Conservation (phyloP, 768 basidiomycete species). For the Mycena haematopus region DNA sequence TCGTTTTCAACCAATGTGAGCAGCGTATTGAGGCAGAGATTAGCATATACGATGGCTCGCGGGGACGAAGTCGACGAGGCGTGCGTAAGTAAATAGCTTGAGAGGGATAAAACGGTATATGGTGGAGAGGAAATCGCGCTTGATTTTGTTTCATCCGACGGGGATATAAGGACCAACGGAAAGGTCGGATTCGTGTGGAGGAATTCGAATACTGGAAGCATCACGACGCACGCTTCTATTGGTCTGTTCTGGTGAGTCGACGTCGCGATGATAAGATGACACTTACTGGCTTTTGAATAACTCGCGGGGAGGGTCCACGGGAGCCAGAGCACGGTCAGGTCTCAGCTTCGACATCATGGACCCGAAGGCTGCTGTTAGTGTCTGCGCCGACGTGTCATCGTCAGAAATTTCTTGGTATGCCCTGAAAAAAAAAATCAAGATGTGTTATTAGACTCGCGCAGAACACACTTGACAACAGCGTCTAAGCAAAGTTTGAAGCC, state of each 20-base stretch:
- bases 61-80: slow-evolving; percentile 65
- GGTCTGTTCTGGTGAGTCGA: slow-evolving; percentile 51
- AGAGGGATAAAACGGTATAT: slow-evolving; percentile 59
- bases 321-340: slow-evolving; percentile 59
- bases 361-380: slow-evolving; percentile 56
- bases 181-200: slow-evolving; percentile 58
- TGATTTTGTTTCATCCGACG: slow-evolving; percentile 33
- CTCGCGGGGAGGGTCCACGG: slow-evolving; percentile 55
- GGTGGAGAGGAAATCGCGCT: slow-evolving; percentile 43
- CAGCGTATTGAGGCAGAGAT: slow-evolving; percentile 59
- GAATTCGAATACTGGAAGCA: slow-evolving; percentile 70
- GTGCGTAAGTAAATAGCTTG: slow-evolving; percentile 72
- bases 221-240: slow-evolving; percentile 61
- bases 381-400: slow-evolving; percentile 52
- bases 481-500: slow-evolving; percentile 60
- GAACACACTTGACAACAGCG: slow-evolving; percentile 54
- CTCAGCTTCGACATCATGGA: slow-evolving; percentile 58
- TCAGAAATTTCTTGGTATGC: slow-evolving; percentile 62
- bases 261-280: slow-evolving; percentile 6
- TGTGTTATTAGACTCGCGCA: background rate
- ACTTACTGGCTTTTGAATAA: slow-evolving; percentile 64
- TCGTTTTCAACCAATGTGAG: slow-evolving; percentile 58
- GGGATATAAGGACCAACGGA: slow-evolving; percentile 47
- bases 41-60: slow-evolving; percentile 67
- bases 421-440: slow-evolving; percentile 39